Base-by-base conservation (phyloP, 2,329 filamentous ascomycete species). In the Aspergillus versicolor region DNA sequence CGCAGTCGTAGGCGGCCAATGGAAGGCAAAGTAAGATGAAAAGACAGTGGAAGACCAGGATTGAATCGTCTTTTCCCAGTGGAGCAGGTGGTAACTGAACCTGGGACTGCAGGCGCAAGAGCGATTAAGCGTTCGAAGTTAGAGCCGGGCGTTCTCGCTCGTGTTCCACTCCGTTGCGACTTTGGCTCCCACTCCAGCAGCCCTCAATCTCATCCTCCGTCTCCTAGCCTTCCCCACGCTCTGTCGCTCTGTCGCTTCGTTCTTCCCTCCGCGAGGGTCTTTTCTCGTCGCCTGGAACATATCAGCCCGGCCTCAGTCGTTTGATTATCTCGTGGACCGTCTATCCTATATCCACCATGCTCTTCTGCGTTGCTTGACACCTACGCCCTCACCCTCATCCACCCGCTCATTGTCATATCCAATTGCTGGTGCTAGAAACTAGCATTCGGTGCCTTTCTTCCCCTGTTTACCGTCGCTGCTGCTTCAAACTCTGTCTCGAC, bases 201-300 rank as follows among this genome's bases (percentile, higher is more conserved):
- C 21, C 21, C 21, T 21, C 21, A 21, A 21, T 13, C 34, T 37
- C 12, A n/a, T 37, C 34, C 34, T 37, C 4, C 34, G 21, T 19
- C 27, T 46, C 24, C n/a, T 24, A 38, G 32, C 17, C 52, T 55
- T 58, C 37, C 57, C 54, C 46, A 53, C 57, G 45, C 44, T 46
- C 19, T n/a, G 27, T 30, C 34, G 12, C 12, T 37, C 34, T n/a
- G 5, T 60, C 50, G 40, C 49, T 40, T 57, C 45, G 34, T 32
- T 52, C 40, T 27, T 48, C n/a, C 24, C 24, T 46, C 51, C 40
- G 24, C 22, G 37, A 43, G 24, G 7, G 27, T 43, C 37, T 51
- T 32, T 43, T 51, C 41, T 54, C 22, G 32, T 46, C 34, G 22
- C 43, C n/a, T 50, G 34, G 45, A 40, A 32, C 24, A 22, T 24